Base-by-base conservation (phyloP, 2,329 filamentous ascomycete species). In the Colletotrichum sp. region DNA sequence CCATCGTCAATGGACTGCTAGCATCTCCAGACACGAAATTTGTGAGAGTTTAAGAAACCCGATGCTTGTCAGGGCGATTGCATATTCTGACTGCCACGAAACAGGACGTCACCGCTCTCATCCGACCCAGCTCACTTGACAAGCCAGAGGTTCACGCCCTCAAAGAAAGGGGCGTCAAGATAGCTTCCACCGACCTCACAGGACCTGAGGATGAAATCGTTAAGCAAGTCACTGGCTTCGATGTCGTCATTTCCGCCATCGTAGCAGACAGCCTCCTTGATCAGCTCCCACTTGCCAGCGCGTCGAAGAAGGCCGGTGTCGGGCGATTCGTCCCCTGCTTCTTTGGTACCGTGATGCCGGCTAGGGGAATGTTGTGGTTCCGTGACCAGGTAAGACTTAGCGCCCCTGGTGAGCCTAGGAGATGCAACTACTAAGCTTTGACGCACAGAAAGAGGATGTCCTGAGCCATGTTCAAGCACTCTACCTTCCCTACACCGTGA, bases 401-500 rank as follows among this genome's bases (percentile, higher is more conserved):
- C 10, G 10, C 3, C 8, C 18, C 14, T 61, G 28, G 4, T n/a
- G 7, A 5, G 38, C 34, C 21, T 18, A 14, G 9, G 34, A 7
- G 8, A 10, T 4, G n/a, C 9, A 28, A 10, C 28, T 9, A 18
- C 8, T 72, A 13, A 71, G 16, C 3, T 16, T 26, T 18, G n/a
- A 24, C 5, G 9, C 8, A 8, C 36, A 77, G 70, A 91, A 91
- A 83, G 88, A 91, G 77, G 81, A 83, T 4, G 83, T 90, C 14
- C 85, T 88, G 78, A 85, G 89, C 72, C 85, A 88, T 69, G 83
- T 91, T 74, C 86, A 87, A 78, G 81, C 84, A 69, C 78, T 88
- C 3, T 81, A 83, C 36, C 83, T 92, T 2, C 88, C 89, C 0
- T 92, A 88, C 81, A 92, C 90, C 7, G 83, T 90, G 78, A 87